A percentile compares a stretch with the other conserved stretches of the same genome.
Evolutionary conservation across 768 basidiomycete genomes (phyloP).

Genomic region (Boletus sp.): DNA sequence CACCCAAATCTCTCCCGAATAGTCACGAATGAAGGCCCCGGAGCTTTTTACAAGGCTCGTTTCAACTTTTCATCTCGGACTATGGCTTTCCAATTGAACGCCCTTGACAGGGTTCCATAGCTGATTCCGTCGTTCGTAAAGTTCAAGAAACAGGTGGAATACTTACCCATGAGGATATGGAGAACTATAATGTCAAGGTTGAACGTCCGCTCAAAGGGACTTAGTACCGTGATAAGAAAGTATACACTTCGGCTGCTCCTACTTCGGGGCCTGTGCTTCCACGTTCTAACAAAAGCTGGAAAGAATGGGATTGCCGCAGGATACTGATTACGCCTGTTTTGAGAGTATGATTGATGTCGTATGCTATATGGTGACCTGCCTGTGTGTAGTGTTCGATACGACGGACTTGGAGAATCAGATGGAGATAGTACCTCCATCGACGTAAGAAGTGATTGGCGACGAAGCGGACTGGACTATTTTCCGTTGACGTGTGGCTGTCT

Average conservation of each 20-base stretch:
- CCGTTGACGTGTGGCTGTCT: slow-evolving; percentile 61
- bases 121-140: slow-evolving; percentile 69
- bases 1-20: slow-evolving; percentile 65
- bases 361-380: neutral
- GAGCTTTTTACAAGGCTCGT: slow-evolving; percentile 72
- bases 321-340: too few species aligned
- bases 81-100: slow-evolving; percentile 4
- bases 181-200: slow-evolving; percentile 62
- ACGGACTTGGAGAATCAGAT: too few species aligned
- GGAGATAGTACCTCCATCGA: neutral
- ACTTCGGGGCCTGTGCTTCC: slow-evolving; percentile 79
- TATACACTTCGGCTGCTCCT: slow-evolving; percentile 85
- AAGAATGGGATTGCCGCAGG: too few species aligned
- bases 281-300: too few species aligned
- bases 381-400: neutral
- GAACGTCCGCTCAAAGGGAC: slow-evolving; percentile 65
- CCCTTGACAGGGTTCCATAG: slow-evolving; percentile 64
- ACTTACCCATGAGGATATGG: slow-evolving; percentile 67
- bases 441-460: slow-evolving; percentile 32
- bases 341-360: too few species aligned
- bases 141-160: slow-evolving; percentile 71
- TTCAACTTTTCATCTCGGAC: neutral
- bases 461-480: slow-evolving; percentile 61
- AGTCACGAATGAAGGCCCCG: slow-evolving; percentile 67
- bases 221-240: slow-evolving; percentile 68